Conservation (phyloP, 2,329 filamentous ascomycete species). For the Exophiala sp. region DNA sequence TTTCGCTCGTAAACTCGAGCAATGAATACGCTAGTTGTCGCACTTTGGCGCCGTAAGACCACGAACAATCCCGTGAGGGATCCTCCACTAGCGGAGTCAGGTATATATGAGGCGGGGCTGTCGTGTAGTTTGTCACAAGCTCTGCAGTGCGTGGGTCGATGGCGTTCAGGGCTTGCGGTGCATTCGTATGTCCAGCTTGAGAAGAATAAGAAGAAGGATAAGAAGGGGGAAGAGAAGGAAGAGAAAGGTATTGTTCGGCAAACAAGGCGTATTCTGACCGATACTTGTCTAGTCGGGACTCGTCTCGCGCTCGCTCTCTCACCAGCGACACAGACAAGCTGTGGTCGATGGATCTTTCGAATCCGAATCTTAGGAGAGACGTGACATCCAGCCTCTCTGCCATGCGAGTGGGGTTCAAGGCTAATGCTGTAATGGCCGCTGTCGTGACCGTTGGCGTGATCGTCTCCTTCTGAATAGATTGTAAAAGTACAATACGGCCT, state of each 20-base stretch:
- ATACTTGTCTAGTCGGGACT: constrained; percentile 15
- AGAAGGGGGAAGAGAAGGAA: too few relatives aligned
- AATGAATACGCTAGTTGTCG: constrained; percentile 53
- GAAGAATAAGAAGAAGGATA: too few relatives aligned
- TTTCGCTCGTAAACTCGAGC: constrained; percentile 32
- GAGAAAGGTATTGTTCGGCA: constrained; percentile 34
- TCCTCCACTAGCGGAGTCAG: constrained; percentile 59
- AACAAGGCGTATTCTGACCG: constrained; percentile 31
- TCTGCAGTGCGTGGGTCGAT: constrained; percentile 50
- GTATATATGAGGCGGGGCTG: constrained; percentile 48
- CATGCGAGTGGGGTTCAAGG: constrained; percentile 26
- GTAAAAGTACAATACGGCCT: constrained; percentile 63
- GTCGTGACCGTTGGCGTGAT: constrained; percentile 1
- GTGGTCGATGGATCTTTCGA: constrained; percentile 35
- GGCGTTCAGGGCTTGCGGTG: constrained; percentile 13
- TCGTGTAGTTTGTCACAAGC: constrained; percentile 44
- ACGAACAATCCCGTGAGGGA: constrained; percentile 51
- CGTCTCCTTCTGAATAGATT: constrained; percentile 50
- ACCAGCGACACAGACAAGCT: constrained; percentile 26
- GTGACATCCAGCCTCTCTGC: constrained; percentile 33
- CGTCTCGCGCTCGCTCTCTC: constrained; percentile 32
- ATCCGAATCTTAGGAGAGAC: constrained; percentile 37
- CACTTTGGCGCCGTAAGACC: constrained; percentile 49
- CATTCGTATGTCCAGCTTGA: background rate
- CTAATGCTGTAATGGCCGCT: constrained; percentile 1